phyloP scores from a whole-genome alignment of 176 grass and related monocot genomes.

The Avena atlantica region DNA sequence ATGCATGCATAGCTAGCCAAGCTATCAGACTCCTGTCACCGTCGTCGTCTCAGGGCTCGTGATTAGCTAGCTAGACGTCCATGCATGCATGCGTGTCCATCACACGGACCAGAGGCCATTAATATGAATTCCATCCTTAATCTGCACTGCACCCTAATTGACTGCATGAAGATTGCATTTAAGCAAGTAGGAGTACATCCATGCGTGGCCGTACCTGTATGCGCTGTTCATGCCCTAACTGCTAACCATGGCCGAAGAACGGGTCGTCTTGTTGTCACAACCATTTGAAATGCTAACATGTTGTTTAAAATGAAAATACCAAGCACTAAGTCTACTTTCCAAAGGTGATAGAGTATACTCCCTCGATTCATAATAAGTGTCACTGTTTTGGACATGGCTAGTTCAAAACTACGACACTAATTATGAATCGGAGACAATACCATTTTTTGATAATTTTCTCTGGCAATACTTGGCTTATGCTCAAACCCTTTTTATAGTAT shows the following conservation, averaged over 20 bases:
- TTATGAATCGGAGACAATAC: too few species aligned
- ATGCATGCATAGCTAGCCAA: neutral
- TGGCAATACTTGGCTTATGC: too few species aligned
- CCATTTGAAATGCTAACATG: neutral
- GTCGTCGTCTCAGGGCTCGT: constrained; percentile 34
- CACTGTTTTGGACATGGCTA: too few species aligned
- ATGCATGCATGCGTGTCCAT: neutral
- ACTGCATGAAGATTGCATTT: neutral
- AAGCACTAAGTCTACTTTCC: neutral
- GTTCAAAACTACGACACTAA: too few species aligned
- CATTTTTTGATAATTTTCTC: too few species aligned
- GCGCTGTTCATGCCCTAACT: neutral
- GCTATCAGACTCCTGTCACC: constrained; percentile 35
- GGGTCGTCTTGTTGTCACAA: neutral
- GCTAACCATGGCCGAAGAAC: neutral
- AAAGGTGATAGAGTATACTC: too few species aligned
- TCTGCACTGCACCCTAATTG: neutral
- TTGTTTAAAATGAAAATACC: neutral
- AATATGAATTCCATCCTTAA: constrained; percentile 7
- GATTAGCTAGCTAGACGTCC: neutral
- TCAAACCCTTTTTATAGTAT: too few species aligned
- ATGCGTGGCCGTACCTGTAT: constrained; percentile 1
- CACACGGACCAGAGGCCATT: constrained; percentile 16
- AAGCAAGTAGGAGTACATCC: constrained; percentile 5
- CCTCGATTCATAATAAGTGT: too few species aligned